These are phyloP conservation scores for Trametes villosa DNA, from an alignment of 768 basidiomycete genomes.

Conservation along the genomic window DNA sequence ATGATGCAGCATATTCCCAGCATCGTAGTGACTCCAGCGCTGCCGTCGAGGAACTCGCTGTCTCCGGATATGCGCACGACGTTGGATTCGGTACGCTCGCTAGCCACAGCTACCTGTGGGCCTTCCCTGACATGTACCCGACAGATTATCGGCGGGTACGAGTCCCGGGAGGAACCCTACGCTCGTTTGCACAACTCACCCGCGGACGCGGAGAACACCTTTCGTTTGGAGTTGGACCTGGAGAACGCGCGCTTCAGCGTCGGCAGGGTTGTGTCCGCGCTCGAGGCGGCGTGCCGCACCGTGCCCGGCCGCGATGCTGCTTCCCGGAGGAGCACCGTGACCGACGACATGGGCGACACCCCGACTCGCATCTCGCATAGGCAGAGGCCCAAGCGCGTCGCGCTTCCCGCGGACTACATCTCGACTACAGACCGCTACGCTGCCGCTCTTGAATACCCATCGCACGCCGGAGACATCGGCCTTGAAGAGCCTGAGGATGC, in stretches of 20 bases:
- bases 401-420: neutral
- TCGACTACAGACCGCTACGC: neutral
- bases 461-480: neutral
- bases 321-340: neutral
- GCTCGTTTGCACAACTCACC: neutral
- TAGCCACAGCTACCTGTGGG: neutral
- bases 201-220: neutral
- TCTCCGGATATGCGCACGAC: slow-evolving; percentile 19
- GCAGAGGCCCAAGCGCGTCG: too few species aligned
- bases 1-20: neutral
- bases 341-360: neutral
- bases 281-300: slow-evolving; percentile 3
- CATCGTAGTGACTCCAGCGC: slow-evolving; percentile 21
- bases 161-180: slow-evolving; percentile 2
- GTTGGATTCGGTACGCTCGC: slow-evolving; percentile 12
- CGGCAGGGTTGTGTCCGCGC: slow-evolving; percentile 7
- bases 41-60: slow-evolving; percentile 22
- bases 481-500: neutral
- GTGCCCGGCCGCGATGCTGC: neutral
- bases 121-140: neutral
- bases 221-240: slow-evolving; percentile 9
- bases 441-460: neutral
- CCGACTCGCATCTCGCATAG: neutral
- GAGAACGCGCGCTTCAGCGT: slow-evolving; percentile 10
- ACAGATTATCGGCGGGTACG: slow-evolving; percentile 6